phyloP scores from a whole-genome alignment of 805 yeast species.

The Torulaspora franciscae region DNA sequence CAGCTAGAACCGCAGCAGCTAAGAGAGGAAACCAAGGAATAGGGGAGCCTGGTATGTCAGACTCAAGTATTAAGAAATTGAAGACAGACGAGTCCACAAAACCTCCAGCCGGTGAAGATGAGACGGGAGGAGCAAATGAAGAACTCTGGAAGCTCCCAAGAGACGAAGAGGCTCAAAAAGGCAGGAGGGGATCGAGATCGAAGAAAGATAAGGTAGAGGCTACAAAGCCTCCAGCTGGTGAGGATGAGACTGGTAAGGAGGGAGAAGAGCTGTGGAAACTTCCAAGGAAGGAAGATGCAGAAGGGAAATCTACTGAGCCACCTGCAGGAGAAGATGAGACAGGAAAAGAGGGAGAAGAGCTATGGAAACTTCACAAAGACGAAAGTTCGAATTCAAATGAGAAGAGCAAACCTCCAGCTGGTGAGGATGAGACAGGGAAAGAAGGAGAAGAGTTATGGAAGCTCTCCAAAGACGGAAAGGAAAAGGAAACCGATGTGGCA shows the following conservation, averaged over 20 bases:
- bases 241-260: slow-evolving; percentile 1
- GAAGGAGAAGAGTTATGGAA: slow-evolving; percentile 8
- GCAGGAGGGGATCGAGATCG: not conserved
- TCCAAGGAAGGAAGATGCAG: slow-evolving; percentile 5
- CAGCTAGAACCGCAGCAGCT: slow-evolving; percentile 25
- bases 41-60: slow-evolving; percentile 5
- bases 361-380: not conserved
- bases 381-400: not conserved
- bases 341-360: not conserved
- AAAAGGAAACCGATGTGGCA: slow-evolving; percentile 5
- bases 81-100: not conserved
- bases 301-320: slow-evolving; percentile 2
- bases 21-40: slow-evolving; percentile 10
- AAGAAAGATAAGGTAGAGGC: not conserved
- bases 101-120: not conserved
- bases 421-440: slow-evolving; percentile 8
- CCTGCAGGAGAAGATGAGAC: slow-evolving; percentile 5
- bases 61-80: slow-evolving; percentile 26
- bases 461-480: slow-evolving; percentile 1
- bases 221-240: slow-evolving; percentile 5
- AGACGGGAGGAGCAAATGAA: not conserved
- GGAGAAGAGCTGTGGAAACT: slow-evolving; percentile 3
- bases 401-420: slow-evolving; percentile 1
- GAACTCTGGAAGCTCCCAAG: slow-evolving; percentile 1
- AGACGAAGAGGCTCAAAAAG: not conserved